Base-by-base conservation (phyloP, 441 rosid genomes). In the Pelargonium citronellum region DNA sequence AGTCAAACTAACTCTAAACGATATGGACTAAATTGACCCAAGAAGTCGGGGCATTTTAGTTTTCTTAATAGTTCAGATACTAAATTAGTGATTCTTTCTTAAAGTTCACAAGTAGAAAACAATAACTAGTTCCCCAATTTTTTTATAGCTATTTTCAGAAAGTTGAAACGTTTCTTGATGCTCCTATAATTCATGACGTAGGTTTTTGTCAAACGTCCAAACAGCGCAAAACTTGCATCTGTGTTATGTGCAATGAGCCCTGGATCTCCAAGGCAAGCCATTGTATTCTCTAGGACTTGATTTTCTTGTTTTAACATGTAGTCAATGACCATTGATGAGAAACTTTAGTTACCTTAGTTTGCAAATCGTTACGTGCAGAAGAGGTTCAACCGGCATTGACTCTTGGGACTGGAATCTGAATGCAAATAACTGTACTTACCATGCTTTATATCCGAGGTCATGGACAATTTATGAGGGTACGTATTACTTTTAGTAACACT, bases 391-490 rank as follows among this genome's bases (percentile, higher is more conserved):
- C 7, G 58, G 58, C 19, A 51, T 51, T 0, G 58, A 51, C 4
- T 13, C 58, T 51, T 51, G 58, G 58, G 58, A 51, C 15, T 51
- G 58, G 58, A 51, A 51, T 13, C 19, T 51, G 19, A 51, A 51
- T 3, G 58, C 19, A n/a, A 51, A 17, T 17, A 51, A 51, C 8
- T 51, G 58, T 51, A 51, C 58, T 13, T 51, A 51, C 58, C 58
- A 51, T 51, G 58, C 58, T 51, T 51, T 51, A 51, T 51, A 51
- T 51, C 58, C 58, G 16, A 51, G 58, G 16, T 16, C 58, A 1
- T 51, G 58, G 58, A 51, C 58, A 13, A 51, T 51, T 17, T 51
- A 51, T 51, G 58, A 51, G 19, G 58, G 58, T 49, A 49, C 15
- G 2, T 10, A 30, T 30, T 30, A 3, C 37, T 30, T 4, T 30